These are phyloP conservation scores for Quillaja saponaria DNA, from an alignment of 306 rosid genomes.

Conservation along the genomic window DNA sequence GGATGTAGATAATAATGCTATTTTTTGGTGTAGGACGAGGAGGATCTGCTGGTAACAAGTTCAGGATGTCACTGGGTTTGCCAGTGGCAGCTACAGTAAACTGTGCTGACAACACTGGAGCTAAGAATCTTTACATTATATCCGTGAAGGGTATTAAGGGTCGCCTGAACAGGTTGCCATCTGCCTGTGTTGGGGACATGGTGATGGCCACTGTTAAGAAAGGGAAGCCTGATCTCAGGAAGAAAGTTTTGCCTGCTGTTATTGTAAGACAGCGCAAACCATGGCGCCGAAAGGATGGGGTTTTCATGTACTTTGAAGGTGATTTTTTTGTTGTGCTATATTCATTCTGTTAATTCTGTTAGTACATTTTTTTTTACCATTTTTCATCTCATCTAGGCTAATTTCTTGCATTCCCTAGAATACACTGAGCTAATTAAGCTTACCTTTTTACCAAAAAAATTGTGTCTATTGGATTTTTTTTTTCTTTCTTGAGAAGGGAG, in stretches of 20 bases:
- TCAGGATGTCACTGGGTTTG: conserved; percentile 73
- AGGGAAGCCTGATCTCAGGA: conserved; percentile 72
- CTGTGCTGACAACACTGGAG: conserved; percentile 68
- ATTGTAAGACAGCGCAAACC: conserved; percentile 70
- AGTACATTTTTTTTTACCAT: not conserved
- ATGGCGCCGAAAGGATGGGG: conserved; percentile 72
- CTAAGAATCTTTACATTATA: conserved; percentile 61
- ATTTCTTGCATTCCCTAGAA: not conserved
- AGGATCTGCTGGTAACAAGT: conserved; percentile 69
- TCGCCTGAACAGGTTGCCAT: conserved; percentile 61
- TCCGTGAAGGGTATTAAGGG: conserved; percentile 66
- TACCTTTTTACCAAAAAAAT: not conserved
- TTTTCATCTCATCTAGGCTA: not conserved
- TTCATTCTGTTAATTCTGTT: not conserved
- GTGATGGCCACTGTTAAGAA: conserved; percentile 69
- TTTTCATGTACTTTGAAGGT: conserved; percentile 74
- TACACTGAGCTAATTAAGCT: not conserved
- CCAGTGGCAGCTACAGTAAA: conserved; percentile 76
- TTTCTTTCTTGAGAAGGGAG: not conserved
- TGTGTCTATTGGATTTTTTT: not conserved
- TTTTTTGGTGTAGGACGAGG: conserved; percentile 54
- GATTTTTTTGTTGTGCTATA: not conserved
- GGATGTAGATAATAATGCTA: not conserved
- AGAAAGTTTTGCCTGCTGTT: conserved; percentile 72
- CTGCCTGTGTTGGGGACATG: conserved; percentile 75